phyloP scores from a whole-genome alignment of 371 early-diverging fungal genomes.

The Mortierella sp. region DNA sequence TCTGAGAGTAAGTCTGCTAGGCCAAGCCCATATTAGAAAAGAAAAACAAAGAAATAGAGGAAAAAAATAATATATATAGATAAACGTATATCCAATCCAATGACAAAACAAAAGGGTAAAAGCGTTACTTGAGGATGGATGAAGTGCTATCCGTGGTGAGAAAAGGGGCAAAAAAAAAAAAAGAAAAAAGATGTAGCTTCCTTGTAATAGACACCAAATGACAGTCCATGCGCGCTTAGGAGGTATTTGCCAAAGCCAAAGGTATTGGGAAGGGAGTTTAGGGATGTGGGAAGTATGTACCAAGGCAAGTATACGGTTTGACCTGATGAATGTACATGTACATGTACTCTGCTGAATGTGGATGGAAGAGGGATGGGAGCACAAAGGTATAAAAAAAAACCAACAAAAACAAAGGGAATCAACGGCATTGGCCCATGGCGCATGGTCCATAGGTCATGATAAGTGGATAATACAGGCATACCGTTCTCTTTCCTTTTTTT shows the following conservation, averaged over 20 bases:
- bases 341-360: background rate
- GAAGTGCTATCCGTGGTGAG: no score
- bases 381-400: constrained; percentile 1
- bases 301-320: no score
- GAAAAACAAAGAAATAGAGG: background rate
- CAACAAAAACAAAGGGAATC: background rate
- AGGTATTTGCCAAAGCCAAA: no score
- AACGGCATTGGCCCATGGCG: constrained; percentile 1
- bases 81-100: background rate
- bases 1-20: constrained; percentile 24
- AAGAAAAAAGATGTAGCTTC: background rate
- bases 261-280: background rate
- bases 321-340: no score
- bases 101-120: no score
- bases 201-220: background rate
- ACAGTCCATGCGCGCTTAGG: background rate
- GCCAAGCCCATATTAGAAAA: constrained; percentile 37
- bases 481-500: background rate
- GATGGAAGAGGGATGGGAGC: constrained; percentile 11
- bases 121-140: no score
- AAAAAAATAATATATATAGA: background rate
- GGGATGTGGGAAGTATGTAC: background rate
- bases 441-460: background rate
- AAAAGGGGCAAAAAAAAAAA: constrained; percentile 1
- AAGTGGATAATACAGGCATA: background rate